These are phyloP conservation scores for Emergomyces orientalis DNA, from an alignment of 2,329 filamentous ascomycete genomes.

Conservation along the genomic window DNA sequence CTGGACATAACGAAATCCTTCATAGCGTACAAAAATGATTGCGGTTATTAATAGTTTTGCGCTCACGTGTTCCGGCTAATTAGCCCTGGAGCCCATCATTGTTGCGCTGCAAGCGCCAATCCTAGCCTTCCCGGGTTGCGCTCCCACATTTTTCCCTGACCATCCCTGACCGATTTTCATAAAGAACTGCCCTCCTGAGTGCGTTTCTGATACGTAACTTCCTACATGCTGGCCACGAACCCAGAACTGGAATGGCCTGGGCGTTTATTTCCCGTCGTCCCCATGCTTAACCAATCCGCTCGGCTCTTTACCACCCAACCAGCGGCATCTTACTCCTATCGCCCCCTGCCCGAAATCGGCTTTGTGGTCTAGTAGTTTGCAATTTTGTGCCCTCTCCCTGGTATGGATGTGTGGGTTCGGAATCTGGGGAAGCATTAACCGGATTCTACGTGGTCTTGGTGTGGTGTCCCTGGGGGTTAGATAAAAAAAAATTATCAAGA, in stretches of 20 bases:
- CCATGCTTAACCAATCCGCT: not conserved
- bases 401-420: not conserved
- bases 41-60: not conserved
- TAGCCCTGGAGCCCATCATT: not conserved
- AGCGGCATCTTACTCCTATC: not conserved
- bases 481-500: not conserved
- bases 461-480: no score
- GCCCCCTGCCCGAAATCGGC: not conserved
- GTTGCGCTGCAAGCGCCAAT: constrained; percentile 2
- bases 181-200: constrained; percentile 2
- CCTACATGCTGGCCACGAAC: not conserved
- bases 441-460: not conserved
- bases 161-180: not conserved
- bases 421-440: not conserved
- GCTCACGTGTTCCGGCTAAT: not conserved
- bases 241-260: not conserved
- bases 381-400: not conserved
- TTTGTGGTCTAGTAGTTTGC: not conserved
- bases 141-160: not conserved
- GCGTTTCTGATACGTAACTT: constrained; percentile 6
- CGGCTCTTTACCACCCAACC: not conserved
- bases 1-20: not conserved
- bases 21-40: not conserved
- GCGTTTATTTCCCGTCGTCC: not conserved
- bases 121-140: not conserved